Conservation (phyloP, 176 grass and related monocot genomes). For the Carex kokanica region DNA sequence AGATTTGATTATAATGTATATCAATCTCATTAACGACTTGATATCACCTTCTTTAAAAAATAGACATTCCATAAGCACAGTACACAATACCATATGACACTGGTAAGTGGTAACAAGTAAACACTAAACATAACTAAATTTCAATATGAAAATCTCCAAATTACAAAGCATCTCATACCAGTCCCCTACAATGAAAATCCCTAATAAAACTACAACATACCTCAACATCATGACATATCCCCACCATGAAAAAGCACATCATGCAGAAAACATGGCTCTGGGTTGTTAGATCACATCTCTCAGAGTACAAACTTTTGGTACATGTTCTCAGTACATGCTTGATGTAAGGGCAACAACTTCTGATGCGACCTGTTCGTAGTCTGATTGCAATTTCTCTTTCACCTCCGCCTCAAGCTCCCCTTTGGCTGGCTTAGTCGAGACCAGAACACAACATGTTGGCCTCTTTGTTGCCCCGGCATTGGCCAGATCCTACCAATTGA, state of each 20-base stretch:
- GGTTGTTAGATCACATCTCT: constrained; percentile 4
- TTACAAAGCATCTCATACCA: constrained; percentile 2
- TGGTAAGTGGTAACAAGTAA: not conserved
- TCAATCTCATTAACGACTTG: not conserved
- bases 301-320: constrained; percentile 1
- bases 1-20: not conserved
- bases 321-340: constrained; percentile 51
- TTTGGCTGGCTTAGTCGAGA: constrained; percentile 59
- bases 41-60: not conserved
- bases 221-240: not conserved
- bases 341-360: constrained; percentile 53
- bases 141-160: constrained; percentile 6
- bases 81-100: not conserved
- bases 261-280: constrained; percentile 6
- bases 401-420: constrained; percentile 51
- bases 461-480: constrained; percentile 80
- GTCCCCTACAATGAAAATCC: constrained; percentile 15
- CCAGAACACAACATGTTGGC: constrained; percentile 73
- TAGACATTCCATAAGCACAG: not conserved
- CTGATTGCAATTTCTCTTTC: constrained; percentile 61
- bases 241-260: constrained; percentile 2
- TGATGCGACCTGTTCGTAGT: constrained; percentile 56
- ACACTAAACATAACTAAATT: not conserved
- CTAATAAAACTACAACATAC: constrained; percentile 12
- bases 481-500: constrained; percentile 49